A percentile compares a stretch with the other conserved stretches of the same genome.
Conservation (phyloP, 148 eudicot species). For the Rhododendron molle region DNA sequence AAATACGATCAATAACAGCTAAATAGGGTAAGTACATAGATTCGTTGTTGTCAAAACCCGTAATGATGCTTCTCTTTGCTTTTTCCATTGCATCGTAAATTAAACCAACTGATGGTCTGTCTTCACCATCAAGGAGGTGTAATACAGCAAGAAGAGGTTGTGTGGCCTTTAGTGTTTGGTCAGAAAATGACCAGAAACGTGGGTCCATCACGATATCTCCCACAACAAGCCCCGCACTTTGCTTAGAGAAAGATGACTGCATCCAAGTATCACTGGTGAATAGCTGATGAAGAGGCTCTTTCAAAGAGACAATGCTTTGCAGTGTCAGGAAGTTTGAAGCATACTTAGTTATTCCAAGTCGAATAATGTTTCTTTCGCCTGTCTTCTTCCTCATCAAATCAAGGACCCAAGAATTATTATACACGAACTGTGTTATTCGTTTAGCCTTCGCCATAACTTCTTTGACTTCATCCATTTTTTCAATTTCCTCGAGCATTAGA, state of each 20-base stretch:
- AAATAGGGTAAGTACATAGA: conserved; percentile 11
- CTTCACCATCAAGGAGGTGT: conserved; percentile 10
- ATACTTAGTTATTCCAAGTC: conserved; percentile 13
- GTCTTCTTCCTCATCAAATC: conserved; percentile 4
- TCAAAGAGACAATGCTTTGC: conserved; percentile 11
- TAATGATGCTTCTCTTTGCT: conserved; percentile 19
- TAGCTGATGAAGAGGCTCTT: conserved; percentile 8
- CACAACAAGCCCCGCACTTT: conserved; percentile 9
- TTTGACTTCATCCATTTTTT: conserved; percentile 14
- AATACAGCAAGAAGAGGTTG: conserved; percentile 24
- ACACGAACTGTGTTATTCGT: conserved; percentile 20
- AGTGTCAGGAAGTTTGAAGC: conserved; percentile 26
- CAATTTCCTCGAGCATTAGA: conserved; percentile 19
- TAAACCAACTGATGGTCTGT: conserved; percentile 23
- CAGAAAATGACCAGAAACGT: conserved; percentile 17
- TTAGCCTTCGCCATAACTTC: conserved; percentile 20
- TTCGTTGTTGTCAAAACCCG: background rate
- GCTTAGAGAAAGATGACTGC: conserved; percentile 11
- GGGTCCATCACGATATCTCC: conserved; percentile 10
- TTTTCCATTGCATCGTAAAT: conserved; percentile 29
- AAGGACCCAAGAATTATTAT: conserved; percentile 7
- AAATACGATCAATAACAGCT: conserved; percentile 18
- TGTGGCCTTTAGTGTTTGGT: conserved; percentile 2
- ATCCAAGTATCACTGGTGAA: conserved; percentile 5
- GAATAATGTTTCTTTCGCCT: conserved; percentile 11